These are phyloP conservation scores for Phaeosphaeria sp. DNA, from an alignment of 2,329 filamentous ascomycete species.

Conservation along the genomic window DNA sequence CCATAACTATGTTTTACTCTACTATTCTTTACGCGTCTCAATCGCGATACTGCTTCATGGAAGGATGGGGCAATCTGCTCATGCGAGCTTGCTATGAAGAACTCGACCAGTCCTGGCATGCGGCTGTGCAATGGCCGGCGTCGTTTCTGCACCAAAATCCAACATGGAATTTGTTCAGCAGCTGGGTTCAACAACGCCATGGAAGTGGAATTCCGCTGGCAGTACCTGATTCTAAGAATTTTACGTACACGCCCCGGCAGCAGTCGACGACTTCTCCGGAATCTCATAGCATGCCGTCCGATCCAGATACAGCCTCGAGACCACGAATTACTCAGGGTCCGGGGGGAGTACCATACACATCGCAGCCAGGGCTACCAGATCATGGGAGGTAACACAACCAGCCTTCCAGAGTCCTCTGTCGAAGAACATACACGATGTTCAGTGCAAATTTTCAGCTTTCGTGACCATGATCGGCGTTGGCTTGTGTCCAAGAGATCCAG, in stretches of 20 bases:
- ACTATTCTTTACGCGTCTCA: constrained; percentile 44
- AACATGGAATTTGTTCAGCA: constrained; percentile 13
- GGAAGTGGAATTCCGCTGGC: background rate
- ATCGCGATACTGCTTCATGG: constrained; percentile 50
- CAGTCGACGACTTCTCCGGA: background rate
- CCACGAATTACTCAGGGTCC: background rate
- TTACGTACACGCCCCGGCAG: background rate
- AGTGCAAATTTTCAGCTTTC: too few species aligned
- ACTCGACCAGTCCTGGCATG: constrained; percentile 34
- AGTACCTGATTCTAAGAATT: background rate
- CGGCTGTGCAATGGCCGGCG: constrained; percentile 34
- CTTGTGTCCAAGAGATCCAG: too few species aligned
- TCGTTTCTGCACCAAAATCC: constrained; percentile 19
- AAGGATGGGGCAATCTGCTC: constrained; percentile 41
- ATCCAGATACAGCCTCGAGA: background rate
- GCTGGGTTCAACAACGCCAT: background rate
- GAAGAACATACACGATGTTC: too few species aligned
- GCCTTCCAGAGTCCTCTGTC: too few species aligned
- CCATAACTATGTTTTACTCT: constrained; percentile 49
- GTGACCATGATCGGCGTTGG: too few species aligned
- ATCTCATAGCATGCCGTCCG: background rate
- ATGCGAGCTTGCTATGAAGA: constrained; percentile 29
- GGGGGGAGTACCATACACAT: background rate
- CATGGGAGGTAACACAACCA: background rate
- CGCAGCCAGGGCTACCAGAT: background rate